Percentiles rank a stretch among this genome's conserved stretches.
Evolutionary conservation across 371 early-diverging fungal genomes (phyloP).

Genomic region (Homolaphlyctis polyrhiza): DNA sequence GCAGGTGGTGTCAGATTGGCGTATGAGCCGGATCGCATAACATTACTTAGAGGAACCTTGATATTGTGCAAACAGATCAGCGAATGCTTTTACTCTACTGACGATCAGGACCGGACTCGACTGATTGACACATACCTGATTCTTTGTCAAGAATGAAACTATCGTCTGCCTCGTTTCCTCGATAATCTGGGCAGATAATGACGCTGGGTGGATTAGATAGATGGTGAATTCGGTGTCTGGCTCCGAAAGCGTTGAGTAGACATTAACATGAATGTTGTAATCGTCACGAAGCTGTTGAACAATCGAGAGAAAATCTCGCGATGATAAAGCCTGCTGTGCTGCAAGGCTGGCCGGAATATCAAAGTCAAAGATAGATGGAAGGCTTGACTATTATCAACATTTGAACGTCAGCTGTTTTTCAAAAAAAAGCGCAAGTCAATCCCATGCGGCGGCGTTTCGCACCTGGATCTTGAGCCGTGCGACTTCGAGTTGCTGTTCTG

Average conservation of each 20-base stretch:
- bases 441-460: background rate
- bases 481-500: slow-evolving; percentile 21
- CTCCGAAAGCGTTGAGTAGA: background rate
- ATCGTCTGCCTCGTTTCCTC: slow-evolving; percentile 35
- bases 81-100: too few relatives aligned
- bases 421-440: background rate
- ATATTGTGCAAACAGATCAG: slow-evolving; percentile 1
- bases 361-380: background rate
- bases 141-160: slow-evolving; percentile 29
- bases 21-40: slow-evolving; percentile 15
- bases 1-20: background rate
- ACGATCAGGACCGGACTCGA: too few relatives aligned
- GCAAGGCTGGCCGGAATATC: background rate
- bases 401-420: background rate
- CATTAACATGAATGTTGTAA: background rate
- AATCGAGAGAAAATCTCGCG: background rate
- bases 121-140: slow-evolving; percentile 24
- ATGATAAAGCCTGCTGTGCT: slow-evolving; percentile 1
- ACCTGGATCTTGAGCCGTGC: slow-evolving; percentile 28
- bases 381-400: background rate
- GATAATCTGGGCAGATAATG: background rate
- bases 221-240: background rate
- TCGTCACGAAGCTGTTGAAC: background rate
- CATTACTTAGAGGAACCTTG: slow-evolving; percentile 9
- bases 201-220: slow-evolving; percentile 1